A percentile compares a stretch with the other conserved stretches of the same genome.
phyloP scores from a whole-genome alignment of 768 basidiomycete genomes.

The Mycena filopes region DNA sequence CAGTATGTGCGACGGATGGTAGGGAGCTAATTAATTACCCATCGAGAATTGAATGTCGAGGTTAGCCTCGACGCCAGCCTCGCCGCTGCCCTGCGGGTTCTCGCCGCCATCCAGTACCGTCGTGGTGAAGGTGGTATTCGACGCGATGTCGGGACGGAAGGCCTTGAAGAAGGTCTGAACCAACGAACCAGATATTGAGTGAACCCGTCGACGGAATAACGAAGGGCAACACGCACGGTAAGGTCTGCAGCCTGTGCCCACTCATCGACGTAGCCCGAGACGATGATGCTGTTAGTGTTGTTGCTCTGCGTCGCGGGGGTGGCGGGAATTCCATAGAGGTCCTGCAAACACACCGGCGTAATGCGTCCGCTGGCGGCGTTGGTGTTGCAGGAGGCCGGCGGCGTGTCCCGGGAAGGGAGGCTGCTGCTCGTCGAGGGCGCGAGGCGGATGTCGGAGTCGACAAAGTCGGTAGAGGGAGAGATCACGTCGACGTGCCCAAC shows the following conservation, averaged over 20 bases:
- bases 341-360: constrained; percentile 8
- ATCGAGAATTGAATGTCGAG: constrained; percentile 18
- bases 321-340: not conserved
- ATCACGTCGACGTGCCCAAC: constrained; percentile 10
- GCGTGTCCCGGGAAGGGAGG: not conserved
- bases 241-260: constrained; percentile 14
- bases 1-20: not conserved
- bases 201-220: not conserved
- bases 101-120: not conserved
- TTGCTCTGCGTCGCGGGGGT: constrained; percentile 4
- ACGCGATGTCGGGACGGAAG: not conserved
- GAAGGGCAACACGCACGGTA: not conserved
- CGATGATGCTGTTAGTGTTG: constrained; percentile 13
- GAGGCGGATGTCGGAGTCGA: not conserved
- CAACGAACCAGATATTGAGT: too few species aligned
- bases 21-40: not conserved
- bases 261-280: constrained; percentile 10
- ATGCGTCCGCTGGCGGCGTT: not conserved
- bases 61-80: constrained; percentile 1
- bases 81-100: not conserved
- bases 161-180: not conserved
- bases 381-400: constrained; percentile 7
- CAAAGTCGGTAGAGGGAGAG: constrained; percentile 5
- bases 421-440: not conserved
- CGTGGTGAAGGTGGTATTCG: constrained; percentile 3